Evolutionary conservation across 2,329 filamentous ascomycete genomes (phyloP).

Genomic region (Parastagonospora nodorum): DNA sequence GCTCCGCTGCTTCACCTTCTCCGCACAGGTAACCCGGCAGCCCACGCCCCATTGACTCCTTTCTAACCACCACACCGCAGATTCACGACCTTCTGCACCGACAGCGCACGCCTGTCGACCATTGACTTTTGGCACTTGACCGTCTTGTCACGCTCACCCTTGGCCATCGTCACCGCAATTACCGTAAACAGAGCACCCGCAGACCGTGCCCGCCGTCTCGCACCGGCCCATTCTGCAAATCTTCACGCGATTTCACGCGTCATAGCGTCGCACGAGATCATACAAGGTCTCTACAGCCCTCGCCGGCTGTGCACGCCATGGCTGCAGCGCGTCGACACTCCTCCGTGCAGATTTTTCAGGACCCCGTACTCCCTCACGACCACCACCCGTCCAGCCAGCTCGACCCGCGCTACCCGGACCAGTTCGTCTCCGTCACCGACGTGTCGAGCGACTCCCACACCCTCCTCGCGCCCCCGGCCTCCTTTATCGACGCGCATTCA

Average conservation of each 20-base stretch:
- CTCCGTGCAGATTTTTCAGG: slow-evolving; percentile 64
- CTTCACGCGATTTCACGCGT: slow-evolving; percentile 49
- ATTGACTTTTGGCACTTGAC: slow-evolving; percentile 20
- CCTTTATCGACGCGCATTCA: slow-evolving; percentile 62
- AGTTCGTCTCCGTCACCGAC: slow-evolving; percentile 50
- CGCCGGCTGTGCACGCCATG: slow-evolving; percentile 47
- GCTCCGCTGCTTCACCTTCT: slow-evolving; percentile 38
- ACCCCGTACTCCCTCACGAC: slow-evolving; percentile 52
- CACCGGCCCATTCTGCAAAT: slow-evolving; percentile 27
- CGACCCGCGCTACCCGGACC: slow-evolving; percentile 58
- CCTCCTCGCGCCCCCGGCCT: slow-evolving; percentile 66
- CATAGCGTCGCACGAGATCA: slow-evolving; percentile 39
- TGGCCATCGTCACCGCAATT: slow-evolving; percentile 42
- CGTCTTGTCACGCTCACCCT: slow-evolving; percentile 15
- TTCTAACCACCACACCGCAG: slow-evolving; percentile 23
- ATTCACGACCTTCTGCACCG: slow-evolving; percentile 18
- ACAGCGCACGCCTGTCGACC: slow-evolving; percentile 23
- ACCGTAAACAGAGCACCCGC: slow-evolving; percentile 28
- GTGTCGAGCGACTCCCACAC: slow-evolving; percentile 64
- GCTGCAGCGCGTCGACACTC: slow-evolving; percentile 61
- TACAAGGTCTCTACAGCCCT: slow-evolving; percentile 35
- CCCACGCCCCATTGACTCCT: slow-evolving; percentile 32
- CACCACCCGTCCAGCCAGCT: slow-evolving; percentile 52
- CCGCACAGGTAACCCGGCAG: slow-evolving; percentile 35
- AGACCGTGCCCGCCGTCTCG: slow-evolving; percentile 31